phyloP scores from a whole-genome alignment of 495 filamentous ascomycete genomes.

The Lasiosphaeris hirsuta region DNA sequence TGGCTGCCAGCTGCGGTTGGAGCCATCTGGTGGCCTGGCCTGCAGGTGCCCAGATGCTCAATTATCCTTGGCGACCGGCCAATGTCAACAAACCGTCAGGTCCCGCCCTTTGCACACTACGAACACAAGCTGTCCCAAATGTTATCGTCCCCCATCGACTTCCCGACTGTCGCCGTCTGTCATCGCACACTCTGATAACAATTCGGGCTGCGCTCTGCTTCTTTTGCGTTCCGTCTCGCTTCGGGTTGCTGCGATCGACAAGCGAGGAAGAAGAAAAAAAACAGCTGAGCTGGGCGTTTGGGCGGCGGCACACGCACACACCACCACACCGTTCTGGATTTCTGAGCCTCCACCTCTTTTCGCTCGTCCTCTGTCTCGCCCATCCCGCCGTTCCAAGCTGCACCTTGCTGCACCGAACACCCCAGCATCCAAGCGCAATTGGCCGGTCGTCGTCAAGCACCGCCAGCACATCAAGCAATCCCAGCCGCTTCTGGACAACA shows the following conservation, averaged over 20 bases:
- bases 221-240: conserved; percentile 1
- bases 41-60: not conserved
- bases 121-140: not conserved
- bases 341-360: conserved; percentile 10
- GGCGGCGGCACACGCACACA: conserved; percentile 1
- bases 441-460: conserved; percentile 30
- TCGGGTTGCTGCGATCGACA: not conserved
- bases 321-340: not conserved
- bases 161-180: not conserved
- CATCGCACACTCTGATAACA: not conserved
- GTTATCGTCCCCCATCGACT: conserved; percentile 2
- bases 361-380: conserved; percentile 5
- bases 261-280: not conserved
- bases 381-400: conserved; percentile 26
- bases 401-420: conserved; percentile 34
- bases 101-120: not conserved
- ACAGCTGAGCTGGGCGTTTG: not conserved
- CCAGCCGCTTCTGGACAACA: conserved; percentile 37
- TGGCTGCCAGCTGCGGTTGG: conserved; percentile 9
- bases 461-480: conserved; percentile 39
- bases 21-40: conserved; percentile 19
- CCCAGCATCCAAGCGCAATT: conserved; percentile 32
- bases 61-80: conserved; percentile 9
- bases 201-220: not conserved
- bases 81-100: conserved; percentile 19